A percentile compares a stretch with the other conserved stretches of the same genome.
phyloP scores from a whole-genome alignment of 805 yeast species.

The Pichia membranifaciens region DNA sequence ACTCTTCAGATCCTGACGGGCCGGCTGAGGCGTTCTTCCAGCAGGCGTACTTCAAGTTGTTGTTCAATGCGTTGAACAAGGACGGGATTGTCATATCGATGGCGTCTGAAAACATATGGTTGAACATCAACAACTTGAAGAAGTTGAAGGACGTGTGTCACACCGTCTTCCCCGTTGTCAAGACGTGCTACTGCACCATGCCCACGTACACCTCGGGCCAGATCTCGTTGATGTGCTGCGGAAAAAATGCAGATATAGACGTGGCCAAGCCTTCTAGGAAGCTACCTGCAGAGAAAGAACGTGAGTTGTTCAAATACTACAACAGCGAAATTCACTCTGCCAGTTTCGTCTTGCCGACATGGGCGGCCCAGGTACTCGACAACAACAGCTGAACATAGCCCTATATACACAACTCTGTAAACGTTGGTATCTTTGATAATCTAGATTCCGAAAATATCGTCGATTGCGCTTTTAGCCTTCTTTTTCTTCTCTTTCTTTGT shows the following conservation, averaged over 20 bases:
- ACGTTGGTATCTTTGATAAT: too few relatives aligned
- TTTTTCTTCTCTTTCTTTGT: slow-evolving; percentile 37
- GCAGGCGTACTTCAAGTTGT: slow-evolving; percentile 63
- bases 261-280: slow-evolving; percentile 49
- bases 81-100: slow-evolving; percentile 65
- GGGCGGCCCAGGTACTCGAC: slow-evolving; percentile 44
- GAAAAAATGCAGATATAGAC: slow-evolving; percentile 44
- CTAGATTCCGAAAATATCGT: slow-evolving; percentile 63
- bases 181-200: slow-evolving; percentile 72
- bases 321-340: slow-evolving; percentile 60
- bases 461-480: slow-evolving; percentile 54
- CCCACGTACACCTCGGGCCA: slow-evolving; percentile 90
- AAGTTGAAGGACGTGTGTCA: slow-evolving; percentile 43
- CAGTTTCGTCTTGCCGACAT: slow-evolving; percentile 71
- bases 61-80: slow-evolving; percentile 54
- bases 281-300: slow-evolving; percentile 41
- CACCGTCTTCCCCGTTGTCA: slow-evolving; percentile 53
- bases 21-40: slow-evolving; percentile 91
- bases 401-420: too few relatives aligned
- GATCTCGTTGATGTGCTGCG: slow-evolving; percentile 70
- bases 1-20: slow-evolving; percentile 89
- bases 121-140: slow-evolving; percentile 49
- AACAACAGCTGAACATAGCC: neutral
- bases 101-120: slow-evolving; percentile 80
- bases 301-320: slow-evolving; percentile 54